phyloP scores from a whole-genome alignment of 352 stramenopile species.

The Elongisporangium undulatum region DNA sequence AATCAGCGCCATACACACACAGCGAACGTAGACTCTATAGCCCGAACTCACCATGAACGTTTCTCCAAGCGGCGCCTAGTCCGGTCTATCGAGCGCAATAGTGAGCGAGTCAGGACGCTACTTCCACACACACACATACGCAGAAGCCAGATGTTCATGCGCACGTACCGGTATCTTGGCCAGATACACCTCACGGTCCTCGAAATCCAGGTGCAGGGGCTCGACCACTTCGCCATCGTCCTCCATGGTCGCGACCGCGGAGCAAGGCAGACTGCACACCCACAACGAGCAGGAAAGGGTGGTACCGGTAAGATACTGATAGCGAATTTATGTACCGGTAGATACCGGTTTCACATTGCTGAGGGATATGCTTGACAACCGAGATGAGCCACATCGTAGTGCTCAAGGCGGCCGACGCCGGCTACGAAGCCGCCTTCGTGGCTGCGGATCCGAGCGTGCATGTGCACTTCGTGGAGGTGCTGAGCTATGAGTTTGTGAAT shows the following conservation, averaged over 20 bases:
- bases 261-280: background rate
- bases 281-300: background rate
- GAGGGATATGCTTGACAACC: background rate
- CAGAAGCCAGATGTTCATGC: slow-evolving; percentile 1
- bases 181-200: slow-evolving; percentile 85
- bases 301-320: background rate
- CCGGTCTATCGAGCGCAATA: slow-evolving; percentile 35
- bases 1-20: background rate
- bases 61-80: slow-evolving; percentile 77
- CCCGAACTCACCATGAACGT: slow-evolving; percentile 60
- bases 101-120: slow-evolving; percentile 1
- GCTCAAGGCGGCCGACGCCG: slow-evolving; percentile 63
- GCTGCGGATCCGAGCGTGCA: background rate
- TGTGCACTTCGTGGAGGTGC: slow-evolving; percentile 54
- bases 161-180: slow-evolving; percentile 75
- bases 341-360: slow-evolving; percentile 3
- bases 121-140: background rate
- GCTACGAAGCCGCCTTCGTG: slow-evolving; percentile 44
- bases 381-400: slow-evolving; percentile 23
- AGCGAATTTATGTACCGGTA: background rate
- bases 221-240: slow-evolving; percentile 90
- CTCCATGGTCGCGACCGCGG: slow-evolving; percentile 25
- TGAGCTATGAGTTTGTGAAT: slow-evolving; percentile 70
- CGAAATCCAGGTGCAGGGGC: slow-evolving; percentile 81
- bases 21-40: background rate